Evolutionary conservation across 805 yeast genomes (phyloP).

Genomic region (Sugiyamaella smithiae): DNA sequence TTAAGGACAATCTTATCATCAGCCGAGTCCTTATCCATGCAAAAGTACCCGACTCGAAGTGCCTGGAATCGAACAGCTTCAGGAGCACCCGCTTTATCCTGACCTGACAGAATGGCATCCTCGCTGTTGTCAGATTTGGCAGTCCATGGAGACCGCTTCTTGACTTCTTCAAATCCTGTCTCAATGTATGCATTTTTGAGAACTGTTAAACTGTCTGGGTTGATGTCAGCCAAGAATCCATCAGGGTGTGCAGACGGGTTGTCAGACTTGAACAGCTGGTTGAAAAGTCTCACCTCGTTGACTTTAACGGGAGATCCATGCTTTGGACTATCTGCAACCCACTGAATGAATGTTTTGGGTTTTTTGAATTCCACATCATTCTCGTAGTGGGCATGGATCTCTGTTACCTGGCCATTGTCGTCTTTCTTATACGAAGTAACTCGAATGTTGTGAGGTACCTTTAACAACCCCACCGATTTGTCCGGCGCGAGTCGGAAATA

Average conservation of each 20-base stretch:
- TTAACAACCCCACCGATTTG: slow-evolving; percentile 91
- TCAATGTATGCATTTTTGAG: slow-evolving; percentile 69
- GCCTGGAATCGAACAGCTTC: slow-evolving; percentile 98
- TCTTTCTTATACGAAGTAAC: slow-evolving; percentile 68
- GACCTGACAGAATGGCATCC: slow-evolving; percentile 59
- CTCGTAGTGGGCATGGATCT: slow-evolving; percentile 78
- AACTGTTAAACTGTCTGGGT: slow-evolving; percentile 72
- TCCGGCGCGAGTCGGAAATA: slow-evolving; percentile 92
- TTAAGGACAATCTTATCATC: slow-evolving; percentile 68
- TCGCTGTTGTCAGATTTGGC: slow-evolving; percentile 56
- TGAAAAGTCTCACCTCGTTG: slow-evolving; percentile 79
- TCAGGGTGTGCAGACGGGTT: slow-evolving; percentile 87
- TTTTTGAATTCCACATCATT: slow-evolving; percentile 58
- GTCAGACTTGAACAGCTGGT: slow-evolving; percentile 83
- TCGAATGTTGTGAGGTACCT: slow-evolving; percentile 78
- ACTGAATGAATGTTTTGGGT: slow-evolving; percentile 96
- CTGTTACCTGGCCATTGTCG: slow-evolving; percentile 56
- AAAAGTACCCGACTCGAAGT: slow-evolving; percentile 92
- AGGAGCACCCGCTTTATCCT: slow-evolving; percentile 50
- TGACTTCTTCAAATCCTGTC: slow-evolving; percentile 66
- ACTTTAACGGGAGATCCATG: slow-evolving; percentile 62
- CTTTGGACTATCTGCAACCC: slow-evolving; percentile 76
- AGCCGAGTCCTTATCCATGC: slow-evolving; percentile 75
- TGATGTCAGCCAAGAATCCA: slow-evolving; percentile 82
- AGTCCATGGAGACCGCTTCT: slow-evolving; percentile 72